phyloP scores from a whole-genome alignment of 2,329 filamentous ascomycete genomes.

The Tolypocladium endophyticum region DNA sequence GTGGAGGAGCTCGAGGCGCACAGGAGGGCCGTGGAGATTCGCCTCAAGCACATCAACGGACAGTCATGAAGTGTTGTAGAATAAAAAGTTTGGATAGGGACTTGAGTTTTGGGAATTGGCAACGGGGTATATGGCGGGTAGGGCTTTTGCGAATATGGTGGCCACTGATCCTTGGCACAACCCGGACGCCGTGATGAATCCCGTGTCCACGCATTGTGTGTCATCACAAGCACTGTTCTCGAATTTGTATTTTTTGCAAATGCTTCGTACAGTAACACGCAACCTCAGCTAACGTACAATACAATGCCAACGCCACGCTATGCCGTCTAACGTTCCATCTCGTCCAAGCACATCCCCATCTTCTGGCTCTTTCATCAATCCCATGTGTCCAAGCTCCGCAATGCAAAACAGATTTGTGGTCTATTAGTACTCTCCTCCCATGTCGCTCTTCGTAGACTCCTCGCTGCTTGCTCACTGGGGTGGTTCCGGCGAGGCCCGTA shows the following conservation, averaged over 20 bases:
- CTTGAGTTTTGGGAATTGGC: neutral
- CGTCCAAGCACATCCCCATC: neutral
- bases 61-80: slow-evolving; percentile 10
- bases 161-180: neutral
- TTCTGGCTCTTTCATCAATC: neutral
- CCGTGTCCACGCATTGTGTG: neutral
- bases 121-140: too few species aligned
- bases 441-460: neutral
- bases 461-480: neutral
- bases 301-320: slow-evolving; percentile 23
- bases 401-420: neutral
- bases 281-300: neutral
- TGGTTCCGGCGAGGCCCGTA: slow-evolving; percentile 10
- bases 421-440: neutral
- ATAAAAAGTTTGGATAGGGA: neutral
- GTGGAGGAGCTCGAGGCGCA: slow-evolving; percentile 95
- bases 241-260: neutral
- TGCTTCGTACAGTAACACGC: neutral
- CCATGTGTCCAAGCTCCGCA: neutral
- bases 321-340: slow-evolving; percentile 8
- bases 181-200: neutral
- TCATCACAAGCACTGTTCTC: neutral
- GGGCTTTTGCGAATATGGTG: slow-evolving; percentile 1
- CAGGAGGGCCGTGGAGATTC: slow-evolving; percentile 78
- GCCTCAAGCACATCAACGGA: slow-evolving; percentile 43